A percentile compares a stretch with the other conserved stretches of the same genome.
Conservation (phyloP, 148 eudicot genomes). For the Pharnaceum exiguum region DNA sequence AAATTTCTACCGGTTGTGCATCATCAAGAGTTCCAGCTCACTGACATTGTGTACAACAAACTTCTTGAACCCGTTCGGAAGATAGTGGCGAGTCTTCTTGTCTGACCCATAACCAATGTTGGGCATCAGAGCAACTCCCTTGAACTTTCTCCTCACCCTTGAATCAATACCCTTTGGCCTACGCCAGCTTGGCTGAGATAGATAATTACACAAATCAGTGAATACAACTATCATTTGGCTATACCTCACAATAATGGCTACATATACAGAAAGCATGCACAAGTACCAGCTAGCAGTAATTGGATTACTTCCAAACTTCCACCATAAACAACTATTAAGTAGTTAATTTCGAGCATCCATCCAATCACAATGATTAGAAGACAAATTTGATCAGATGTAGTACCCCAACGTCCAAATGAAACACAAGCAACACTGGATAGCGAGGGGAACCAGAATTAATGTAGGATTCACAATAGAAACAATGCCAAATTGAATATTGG, state of each 20-base stretch:
- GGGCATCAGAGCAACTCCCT: slow-evolving; percentile 48
- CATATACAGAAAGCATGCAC: no score
- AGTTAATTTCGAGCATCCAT: no score
- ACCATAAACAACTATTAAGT: no score
- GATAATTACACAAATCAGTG: neutral
- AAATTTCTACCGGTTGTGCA: slow-evolving; percentile 44
- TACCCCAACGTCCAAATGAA: slow-evolving; percentile 7
- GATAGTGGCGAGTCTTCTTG: slow-evolving; percentile 56
- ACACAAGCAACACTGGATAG: neutral
- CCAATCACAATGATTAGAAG: no score
- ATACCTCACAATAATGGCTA: no score
- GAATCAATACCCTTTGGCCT: slow-evolving; percentile 64
- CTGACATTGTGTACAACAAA: slow-evolving; percentile 46
- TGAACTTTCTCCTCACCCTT: slow-evolving; percentile 53
- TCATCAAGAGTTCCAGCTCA: slow-evolving; percentile 51
- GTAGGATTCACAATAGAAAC: neutral
- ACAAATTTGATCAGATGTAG: no score
- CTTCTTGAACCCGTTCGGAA: slow-evolving; percentile 61
- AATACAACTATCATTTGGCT: no score
- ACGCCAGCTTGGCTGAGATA: slow-evolving; percentile 46
- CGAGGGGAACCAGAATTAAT: slow-evolving; percentile 1
- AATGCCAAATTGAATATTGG: neutral
- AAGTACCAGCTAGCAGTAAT: no score
- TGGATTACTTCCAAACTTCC: no score
- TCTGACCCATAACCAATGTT: slow-evolving; percentile 57